Conservation (phyloP, 176 grass and related monocot species). For the Sorghum bicolor region Sorghum_bicolor_NCBIv3 NC_012879.2:1536001-1536500, state of each 20-base stretch:
- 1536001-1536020: not conserved
- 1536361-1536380: constrained; percentile 48
- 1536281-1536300: constrained; percentile 14
- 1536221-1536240: constrained; percentile 6
- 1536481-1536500: constrained; percentile 35
- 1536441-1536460: constrained; percentile 22
- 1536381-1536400: constrained; percentile 46
- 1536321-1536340: constrained; percentile 37
- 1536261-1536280: constrained; percentile 6
- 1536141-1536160: not conserved
- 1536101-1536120: not conserved
- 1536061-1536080: constrained; percentile 1
- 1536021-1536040: not conserved
- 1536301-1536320: constrained; percentile 23
- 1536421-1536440: constrained; percentile 23
- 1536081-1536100: not conserved
- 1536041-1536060: not conserved
- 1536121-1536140: not conserved
- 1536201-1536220: constrained; percentile 10
- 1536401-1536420: constrained; percentile 34
- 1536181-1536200: not conserved
- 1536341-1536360: constrained; percentile 46
- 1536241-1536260: constrained; percentile 35
- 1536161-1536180: not conserved
- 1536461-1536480: constrained; percentile 9